Base-by-base conservation (phyloP, 2,329 filamentous ascomycete genomes). In the Penicillium sp. region DNA sequence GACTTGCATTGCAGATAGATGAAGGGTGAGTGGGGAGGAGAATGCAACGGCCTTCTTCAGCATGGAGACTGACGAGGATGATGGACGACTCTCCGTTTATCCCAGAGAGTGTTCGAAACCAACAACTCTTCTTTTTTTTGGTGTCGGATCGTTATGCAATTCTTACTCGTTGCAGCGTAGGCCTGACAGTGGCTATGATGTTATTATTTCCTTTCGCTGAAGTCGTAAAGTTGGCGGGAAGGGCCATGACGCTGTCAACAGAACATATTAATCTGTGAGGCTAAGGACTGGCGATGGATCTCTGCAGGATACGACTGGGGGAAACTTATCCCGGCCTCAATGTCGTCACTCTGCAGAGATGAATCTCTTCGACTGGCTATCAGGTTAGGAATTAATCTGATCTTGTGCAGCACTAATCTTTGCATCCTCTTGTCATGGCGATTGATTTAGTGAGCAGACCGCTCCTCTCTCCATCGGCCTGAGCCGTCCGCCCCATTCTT, bases 341-440 rank as follows among this genome's bases (percentile, higher is more conserved):
- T 62, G 52, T 62, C 62, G 62, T 64, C 62, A 64, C 58, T 41
- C n/a, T 57, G 62, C 62, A 64, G 45, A 35, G 19, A 31, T 23
- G 15, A 30, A 21, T 35, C 13, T 47, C 17, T 21, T 56, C n/a
- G 19, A 41, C 46, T 41, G 38, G 23, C 19, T 9, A 17, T 59
- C 45, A 44, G 29, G 47, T 45, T 30, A 47, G n/a, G 46, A 49
- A 35, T 46, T 17, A 47, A 52, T 61, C 44, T 56, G 44, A 51
- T 51, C 46, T 46, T 56, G 17, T 46, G 30, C 54, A 52, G 49
- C 46, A n/a, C 30, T 50, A 31, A 58, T 50, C 17, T 50, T 41
- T 15, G 30, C n/a, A 51, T 17, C 17, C 7, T 23, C 7, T 23
- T 3, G 44, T 56, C 26, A 35, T n/a, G 5, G 8, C 19, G 17